phyloP scores from a whole-genome alignment of 2,329 filamentous ascomycete species.

The Apiospora marii region DNA sequence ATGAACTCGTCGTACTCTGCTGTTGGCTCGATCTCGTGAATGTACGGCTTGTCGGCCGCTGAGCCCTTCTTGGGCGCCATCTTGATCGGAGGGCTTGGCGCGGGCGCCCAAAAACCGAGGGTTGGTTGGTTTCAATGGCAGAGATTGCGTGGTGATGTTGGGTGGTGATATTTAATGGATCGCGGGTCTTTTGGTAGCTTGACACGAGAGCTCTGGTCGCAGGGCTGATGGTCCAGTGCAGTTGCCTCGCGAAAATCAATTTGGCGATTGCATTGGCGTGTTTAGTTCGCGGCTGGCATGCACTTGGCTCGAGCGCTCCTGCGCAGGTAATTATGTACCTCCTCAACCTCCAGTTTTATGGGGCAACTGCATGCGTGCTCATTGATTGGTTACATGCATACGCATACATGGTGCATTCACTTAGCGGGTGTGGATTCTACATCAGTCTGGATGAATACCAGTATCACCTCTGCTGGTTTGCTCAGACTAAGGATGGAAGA shows the following conservation, averaged over 20 bases:
- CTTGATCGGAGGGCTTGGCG: constrained; percentile 26
- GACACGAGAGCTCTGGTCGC: constrained; percentile 22
- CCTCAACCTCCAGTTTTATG: neutral
- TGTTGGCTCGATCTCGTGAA: constrained; percentile 62
- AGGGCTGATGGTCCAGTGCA: constrained; percentile 15
- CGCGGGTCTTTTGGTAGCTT: neutral
- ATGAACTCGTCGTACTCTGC: constrained; percentile 84
- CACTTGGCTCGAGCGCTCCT: neutral
- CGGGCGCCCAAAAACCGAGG: constrained; percentile 20
- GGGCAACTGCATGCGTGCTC: neutral
- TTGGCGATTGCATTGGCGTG: constrained; percentile 20
- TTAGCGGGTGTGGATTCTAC: neutral
- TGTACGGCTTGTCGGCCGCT: constrained; percentile 37
- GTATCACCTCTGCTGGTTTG: no score
- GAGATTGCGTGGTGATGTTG: neutral
- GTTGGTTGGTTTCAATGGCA: neutral
- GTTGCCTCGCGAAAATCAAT: constrained; percentile 21
- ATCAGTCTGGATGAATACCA: no score
- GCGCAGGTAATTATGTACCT: neutral
- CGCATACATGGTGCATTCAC: neutral
- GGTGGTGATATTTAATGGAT: constrained; percentile 9
- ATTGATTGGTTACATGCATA: no score
- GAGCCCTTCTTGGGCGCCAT: constrained; percentile 42
- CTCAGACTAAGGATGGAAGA: neutral
- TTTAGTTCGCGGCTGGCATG: constrained; percentile 19